Evolutionary conservation across 2,329 filamentous ascomycete genomes (phyloP), one percentile per base, ranked within the genome.

Genomic region (Claviceps africana): DNA sequence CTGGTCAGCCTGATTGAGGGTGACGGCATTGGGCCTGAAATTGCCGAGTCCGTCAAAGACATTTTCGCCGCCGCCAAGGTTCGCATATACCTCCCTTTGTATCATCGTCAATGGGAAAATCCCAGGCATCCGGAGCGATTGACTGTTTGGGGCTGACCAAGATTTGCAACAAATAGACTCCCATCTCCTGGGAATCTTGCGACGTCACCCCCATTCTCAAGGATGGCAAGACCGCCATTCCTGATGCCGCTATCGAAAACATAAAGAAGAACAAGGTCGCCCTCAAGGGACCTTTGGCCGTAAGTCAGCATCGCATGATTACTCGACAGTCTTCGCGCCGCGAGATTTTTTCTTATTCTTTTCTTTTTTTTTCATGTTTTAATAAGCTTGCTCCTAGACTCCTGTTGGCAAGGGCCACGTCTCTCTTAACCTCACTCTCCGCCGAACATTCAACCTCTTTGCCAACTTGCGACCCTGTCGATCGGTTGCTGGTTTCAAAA

Each of bases 381-480:
- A 39, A 55, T 33, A 31, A 42, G 22, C 3, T n/a, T 19, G 19
- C 31, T 53, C 56, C 39, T 57, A 90, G 81, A 98, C 93, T 3
- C 93, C 93, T 58, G 82, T 98, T 65, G 93, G 94, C 72, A 98
- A 97, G 79, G 93, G 93, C 66, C 93, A 98, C 75, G 91, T 98
- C 70, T 97, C 93, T 54, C 87, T 98, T 62, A 98, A 98, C 81
- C 78, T 98, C 60, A 98, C 93, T 55, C 89, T 98, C 65, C 91
- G 93, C 69, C 86, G 93, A 67, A 98, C 94, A 58, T 98, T 98
- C 78, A 98, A 98, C 79, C 89, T 98, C 65, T 98, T 98, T 73
- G 94, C 93, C 76, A 98, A 98, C 77, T 80, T 98, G 64, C 90
- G 94, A 66, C 93, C 94, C 57, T 98, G 94, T 83, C 87, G 89